A percentile compares a stretch with the other conserved stretches of the same genome.
Conservation (phyloP, 345 rosid species). For the Fremontodendron californicum region DNA sequence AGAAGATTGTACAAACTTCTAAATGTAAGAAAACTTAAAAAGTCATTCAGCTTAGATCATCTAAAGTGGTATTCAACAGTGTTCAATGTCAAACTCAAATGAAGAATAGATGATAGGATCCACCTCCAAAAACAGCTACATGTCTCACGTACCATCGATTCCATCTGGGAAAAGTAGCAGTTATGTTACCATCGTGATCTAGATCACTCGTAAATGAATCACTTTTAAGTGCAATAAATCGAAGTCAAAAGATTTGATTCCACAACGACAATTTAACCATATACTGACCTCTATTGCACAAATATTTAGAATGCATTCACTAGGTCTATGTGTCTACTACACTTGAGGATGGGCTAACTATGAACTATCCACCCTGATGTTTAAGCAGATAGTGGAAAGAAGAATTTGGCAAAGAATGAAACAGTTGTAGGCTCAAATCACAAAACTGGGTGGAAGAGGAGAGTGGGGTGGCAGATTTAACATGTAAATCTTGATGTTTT, state of each 20-base stretch:
- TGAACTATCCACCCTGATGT: background rate
- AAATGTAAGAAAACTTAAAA: background rate
- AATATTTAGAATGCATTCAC: background rate
- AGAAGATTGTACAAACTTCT: background rate
- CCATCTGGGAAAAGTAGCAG: constrained; percentile 97
- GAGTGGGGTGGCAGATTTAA: background rate
- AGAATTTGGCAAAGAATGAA: constrained; percentile 1
- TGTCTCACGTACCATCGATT: constrained; percentile 92
- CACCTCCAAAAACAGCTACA: constrained; percentile 77
- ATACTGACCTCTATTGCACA: background rate
- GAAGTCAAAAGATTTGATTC: constrained; percentile 11
- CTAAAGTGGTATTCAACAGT: constrained; percentile 6
- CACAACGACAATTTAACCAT: background rate
- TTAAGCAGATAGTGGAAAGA: background rate
- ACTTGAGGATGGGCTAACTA: background rate
- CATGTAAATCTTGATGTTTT: background rate
- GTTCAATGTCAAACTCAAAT: constrained; percentile 17
- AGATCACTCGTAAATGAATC: constrained; percentile 19
- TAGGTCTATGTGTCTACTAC: background rate
- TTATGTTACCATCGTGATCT: constrained; percentile 36
- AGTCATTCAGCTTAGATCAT: constrained; percentile 1
- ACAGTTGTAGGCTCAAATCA: background rate
- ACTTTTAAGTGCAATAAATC: constrained; percentile 17
- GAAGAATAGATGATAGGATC: constrained; percentile 44
- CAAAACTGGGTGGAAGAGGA: background rate